Evolutionary conservation across 169 alveolate species (phyloP).

Genomic region (Pseudocohnilembus persalinus): DNA sequence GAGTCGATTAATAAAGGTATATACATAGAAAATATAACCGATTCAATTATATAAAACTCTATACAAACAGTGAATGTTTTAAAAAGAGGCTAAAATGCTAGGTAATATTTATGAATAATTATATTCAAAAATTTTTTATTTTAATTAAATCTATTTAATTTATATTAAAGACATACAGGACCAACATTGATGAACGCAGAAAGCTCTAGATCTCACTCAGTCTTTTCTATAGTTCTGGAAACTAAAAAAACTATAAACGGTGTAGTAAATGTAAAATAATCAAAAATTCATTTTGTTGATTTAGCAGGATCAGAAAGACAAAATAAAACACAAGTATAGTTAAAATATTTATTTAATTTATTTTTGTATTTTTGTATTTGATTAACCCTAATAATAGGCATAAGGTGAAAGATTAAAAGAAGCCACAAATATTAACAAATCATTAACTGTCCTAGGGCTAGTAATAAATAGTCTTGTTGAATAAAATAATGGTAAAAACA

Average conservation of each 20-base stretch:
- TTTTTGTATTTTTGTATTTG: neutral
- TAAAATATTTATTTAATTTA: no score
- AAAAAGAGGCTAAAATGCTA: slow-evolving; percentile 66
- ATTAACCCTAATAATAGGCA: no score
- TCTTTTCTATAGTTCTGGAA: slow-evolving; percentile 63
- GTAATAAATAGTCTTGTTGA: slow-evolving; percentile 83
- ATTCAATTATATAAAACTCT: slow-evolving; percentile 42
- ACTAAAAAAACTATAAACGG: neutral
- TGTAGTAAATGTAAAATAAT: slow-evolving; percentile 6
- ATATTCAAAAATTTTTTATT: no score
- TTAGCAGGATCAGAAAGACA: slow-evolving; percentile 86
- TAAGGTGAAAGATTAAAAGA: slow-evolving; percentile 81
- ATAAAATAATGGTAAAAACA: slow-evolving; percentile 54
- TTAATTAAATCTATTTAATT: no score
- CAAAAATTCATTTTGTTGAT: slow-evolving; percentile 76
- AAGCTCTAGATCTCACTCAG: slow-evolving; percentile 79
- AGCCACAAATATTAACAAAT: slow-evolving; percentile 82
- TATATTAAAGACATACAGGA: slow-evolving; percentile 59
- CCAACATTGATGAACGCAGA: slow-evolving; percentile 76
- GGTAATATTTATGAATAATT: neutral
- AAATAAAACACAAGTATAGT: neutral
- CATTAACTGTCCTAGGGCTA: slow-evolving; percentile 72
- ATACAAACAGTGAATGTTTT: slow-evolving; percentile 45
- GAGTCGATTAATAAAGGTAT: slow-evolving; percentile 54
- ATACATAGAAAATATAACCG: slow-evolving; percentile 48